Conservation (phyloP, 2,329 filamentous ascomycete genomes). For the Diaporthe sp. region DNA sequence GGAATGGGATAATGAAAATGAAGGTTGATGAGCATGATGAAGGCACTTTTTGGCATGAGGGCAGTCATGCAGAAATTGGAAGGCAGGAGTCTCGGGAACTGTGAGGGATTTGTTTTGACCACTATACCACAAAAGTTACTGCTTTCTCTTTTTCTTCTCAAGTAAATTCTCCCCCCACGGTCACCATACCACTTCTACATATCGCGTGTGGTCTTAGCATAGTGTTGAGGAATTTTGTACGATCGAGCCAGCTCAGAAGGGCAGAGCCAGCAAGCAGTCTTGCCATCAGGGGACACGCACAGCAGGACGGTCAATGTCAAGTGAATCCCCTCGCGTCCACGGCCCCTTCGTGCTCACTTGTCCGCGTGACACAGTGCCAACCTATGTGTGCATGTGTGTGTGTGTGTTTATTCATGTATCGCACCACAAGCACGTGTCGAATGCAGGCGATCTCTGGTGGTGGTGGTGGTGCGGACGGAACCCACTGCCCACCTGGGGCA, state of each 20-base stretch:
- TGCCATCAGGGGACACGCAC: background rate
- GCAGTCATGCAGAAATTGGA: conserved; percentile 14
- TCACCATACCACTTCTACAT: conserved; percentile 2
- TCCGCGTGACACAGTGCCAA: background rate
- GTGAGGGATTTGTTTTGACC: conserved; percentile 40
- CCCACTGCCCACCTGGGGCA: background rate
- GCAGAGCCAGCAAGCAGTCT: background rate
- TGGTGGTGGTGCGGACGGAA: conserved; percentile 3
- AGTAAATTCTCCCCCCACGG: conserved; percentile 7
- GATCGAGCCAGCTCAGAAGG: background rate
- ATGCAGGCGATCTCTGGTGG: background rate
- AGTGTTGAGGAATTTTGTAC: background rate
- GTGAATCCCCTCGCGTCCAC: background rate
- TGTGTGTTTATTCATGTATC: background rate
- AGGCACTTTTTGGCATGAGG: background rate
- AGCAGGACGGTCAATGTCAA: conserved; percentile 15
- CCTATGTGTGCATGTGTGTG: background rate
- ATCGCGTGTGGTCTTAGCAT: conserved; percentile 5
- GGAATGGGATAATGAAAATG: conserved; percentile 9
- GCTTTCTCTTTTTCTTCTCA: conserved; percentile 40
- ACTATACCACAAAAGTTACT: conserved; percentile 56
- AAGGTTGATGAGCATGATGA: conserved; percentile 19
- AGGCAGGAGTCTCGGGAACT: conserved; percentile 41
- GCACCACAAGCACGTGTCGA: conserved; percentile 2
- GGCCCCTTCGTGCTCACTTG: background rate